Conservation (phyloP, 257 asterid species). For the Buddleja alternifolia region DNA sequence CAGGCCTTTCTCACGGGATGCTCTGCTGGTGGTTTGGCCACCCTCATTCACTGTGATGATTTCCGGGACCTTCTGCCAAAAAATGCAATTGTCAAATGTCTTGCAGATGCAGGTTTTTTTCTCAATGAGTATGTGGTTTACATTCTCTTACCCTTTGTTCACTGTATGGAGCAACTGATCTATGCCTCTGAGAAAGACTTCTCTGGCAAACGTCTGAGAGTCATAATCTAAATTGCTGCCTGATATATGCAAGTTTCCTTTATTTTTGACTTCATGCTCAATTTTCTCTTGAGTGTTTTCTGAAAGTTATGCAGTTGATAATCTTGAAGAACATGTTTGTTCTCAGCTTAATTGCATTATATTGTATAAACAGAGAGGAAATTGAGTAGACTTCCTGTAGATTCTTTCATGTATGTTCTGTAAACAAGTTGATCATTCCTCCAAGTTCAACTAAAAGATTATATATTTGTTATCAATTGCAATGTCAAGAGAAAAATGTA, state of each 20-base stretch:
- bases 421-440: background rate
- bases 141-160: constrained; percentile 24
- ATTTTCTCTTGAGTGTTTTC: background rate
- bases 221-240: constrained; percentile 8
- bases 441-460: background rate
- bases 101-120: constrained; percentile 92
- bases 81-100: constrained; percentile 78
- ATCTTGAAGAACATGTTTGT: constrained; percentile 8
- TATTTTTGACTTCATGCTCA: constrained; percentile 12
- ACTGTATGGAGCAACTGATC: background rate
- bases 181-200: constrained; percentile 5
- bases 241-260: constrained; percentile 3
- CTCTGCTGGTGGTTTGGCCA: constrained; percentile 97
- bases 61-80: constrained; percentile 69
- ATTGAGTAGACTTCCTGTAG: background rate
- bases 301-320: constrained; percentile 6
- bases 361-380: background rate
- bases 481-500: background rate
- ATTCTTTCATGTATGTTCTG: background rate
- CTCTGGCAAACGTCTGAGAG: constrained; percentile 1
- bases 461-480: constrained; percentile 2
- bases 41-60: constrained; percentile 82
- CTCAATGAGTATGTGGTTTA: constrained; percentile 72
- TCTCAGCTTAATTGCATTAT: background rate
- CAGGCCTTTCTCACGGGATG: constrained; percentile 97